Evolutionary conservation across 1,284 basidiomycete genomes (phyloP).

Genomic region (Baeospora myosura): DNA sequence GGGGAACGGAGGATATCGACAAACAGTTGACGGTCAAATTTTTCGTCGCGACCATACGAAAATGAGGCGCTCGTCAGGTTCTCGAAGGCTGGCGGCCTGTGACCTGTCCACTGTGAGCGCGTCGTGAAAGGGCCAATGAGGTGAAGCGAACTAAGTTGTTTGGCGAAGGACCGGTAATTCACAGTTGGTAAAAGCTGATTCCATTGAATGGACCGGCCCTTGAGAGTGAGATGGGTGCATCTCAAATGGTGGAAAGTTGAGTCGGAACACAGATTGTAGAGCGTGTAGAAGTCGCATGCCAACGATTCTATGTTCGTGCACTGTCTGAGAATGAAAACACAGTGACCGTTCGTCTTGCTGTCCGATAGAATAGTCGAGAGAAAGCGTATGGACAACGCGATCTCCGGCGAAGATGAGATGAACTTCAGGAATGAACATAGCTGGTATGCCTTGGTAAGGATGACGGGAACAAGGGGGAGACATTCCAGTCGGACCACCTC

Average conservation of each 20-base stretch:
- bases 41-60: background rate
- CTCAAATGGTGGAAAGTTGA: background rate
- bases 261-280: background rate
- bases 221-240: background rate
- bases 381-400: background rate
- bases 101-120: background rate
- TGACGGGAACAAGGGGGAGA: background rate
- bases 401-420: background rate
- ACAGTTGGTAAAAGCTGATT: background rate
- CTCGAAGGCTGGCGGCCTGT: background rate
- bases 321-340: background rate
- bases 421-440: background rate
- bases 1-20: background rate
- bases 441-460: background rate
- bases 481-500: background rate
- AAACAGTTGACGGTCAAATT: background rate
- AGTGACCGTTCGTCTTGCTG: background rate
- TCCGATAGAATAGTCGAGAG: background rate
- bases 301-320: background rate
- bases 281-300: background rate
- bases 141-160: background rate
- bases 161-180: background rate
- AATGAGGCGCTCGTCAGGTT: background rate
- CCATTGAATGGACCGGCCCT: background rate
- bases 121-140: background rate